A percentile compares a stretch with the other conserved stretches of the same genome.
Conservation (phyloP, 2,329 filamentous ascomycete genomes). For the Calonectria fujianensis region DNA sequence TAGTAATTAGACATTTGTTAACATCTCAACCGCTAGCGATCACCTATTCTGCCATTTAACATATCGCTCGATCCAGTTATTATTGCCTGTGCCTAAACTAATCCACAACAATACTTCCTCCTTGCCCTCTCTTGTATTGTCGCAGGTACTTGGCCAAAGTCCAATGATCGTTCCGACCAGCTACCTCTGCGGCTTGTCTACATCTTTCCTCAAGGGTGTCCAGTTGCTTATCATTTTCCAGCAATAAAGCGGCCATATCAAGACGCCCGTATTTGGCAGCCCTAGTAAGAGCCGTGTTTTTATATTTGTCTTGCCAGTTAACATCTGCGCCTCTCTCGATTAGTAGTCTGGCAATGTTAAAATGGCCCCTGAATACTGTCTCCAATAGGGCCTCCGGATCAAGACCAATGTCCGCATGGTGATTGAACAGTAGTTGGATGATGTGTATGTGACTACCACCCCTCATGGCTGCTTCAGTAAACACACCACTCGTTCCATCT, state of each 20-base stretch:
- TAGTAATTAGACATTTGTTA: background rate
- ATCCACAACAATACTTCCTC: too few species aligned
- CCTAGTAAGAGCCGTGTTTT: background rate
- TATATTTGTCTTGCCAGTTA: background rate
- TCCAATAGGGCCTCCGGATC: background rate
- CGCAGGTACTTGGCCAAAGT: background rate
- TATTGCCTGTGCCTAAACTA: too few species aligned
- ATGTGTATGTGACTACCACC: background rate
- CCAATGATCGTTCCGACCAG: background rate
- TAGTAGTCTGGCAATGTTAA: background rate
- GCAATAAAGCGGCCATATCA: background rate
- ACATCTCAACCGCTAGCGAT: background rate
- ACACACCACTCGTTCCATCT: background rate
- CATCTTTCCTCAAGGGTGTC: background rate
- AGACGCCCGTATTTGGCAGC: background rate
- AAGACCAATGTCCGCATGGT: background rate
- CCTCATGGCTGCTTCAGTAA: background rate
- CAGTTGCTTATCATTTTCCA: background rate
- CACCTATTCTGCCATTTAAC: background rate
- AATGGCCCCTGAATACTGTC: background rate
- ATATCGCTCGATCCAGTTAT: background rate
- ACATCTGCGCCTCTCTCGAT: background rate
- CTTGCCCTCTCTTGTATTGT: background rate
- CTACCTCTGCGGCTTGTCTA: background rate
- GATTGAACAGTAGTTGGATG: background rate